These are phyloP conservation scores for Hypericum androsaemum DNA, from an alignment of 345 rosid genomes.

Conservation along the genomic window DNA sequence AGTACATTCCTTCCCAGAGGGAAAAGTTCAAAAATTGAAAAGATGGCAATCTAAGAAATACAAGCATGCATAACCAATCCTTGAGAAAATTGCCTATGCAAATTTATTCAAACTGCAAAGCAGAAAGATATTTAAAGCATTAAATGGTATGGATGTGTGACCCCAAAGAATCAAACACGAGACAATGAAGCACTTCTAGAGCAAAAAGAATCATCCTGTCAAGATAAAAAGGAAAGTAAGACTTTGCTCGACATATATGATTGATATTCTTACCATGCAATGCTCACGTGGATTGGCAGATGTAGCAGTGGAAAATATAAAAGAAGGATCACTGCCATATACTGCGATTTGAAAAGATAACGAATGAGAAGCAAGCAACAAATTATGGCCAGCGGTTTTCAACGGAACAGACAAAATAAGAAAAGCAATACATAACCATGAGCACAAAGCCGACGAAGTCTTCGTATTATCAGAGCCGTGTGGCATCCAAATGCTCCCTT, in stretches of 20 bases:
- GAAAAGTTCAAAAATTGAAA: too few species aligned
- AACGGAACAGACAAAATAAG: background rate
- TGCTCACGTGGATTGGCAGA: slow-evolving; percentile 90
- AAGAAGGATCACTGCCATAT: slow-evolving; percentile 69
- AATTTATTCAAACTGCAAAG: too few species aligned
- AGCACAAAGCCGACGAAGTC: slow-evolving; percentile 77
- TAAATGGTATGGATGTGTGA: too few species aligned
- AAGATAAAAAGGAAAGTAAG: slow-evolving; percentile 3
- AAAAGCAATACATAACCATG: slow-evolving; percentile 43
- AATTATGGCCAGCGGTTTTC: too few species aligned
- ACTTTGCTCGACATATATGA: too few species aligned
- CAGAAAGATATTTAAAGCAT: too few species aligned
- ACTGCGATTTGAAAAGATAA: slow-evolving; percentile 35
- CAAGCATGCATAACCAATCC: too few species aligned
- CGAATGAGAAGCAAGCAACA: background rate
- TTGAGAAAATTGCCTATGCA: too few species aligned
- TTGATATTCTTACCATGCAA: slow-evolving; percentile 64
- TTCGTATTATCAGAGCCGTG: slow-evolving; percentile 86
- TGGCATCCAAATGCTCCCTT: slow-evolving; percentile 98
- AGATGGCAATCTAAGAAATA: too few species aligned
- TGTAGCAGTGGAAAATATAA: slow-evolving; percentile 88
- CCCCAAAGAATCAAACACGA: background rate
- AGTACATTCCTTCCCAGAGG: too few species aligned
- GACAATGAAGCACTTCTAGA: background rate
- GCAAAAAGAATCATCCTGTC: background rate